These are phyloP conservation scores for Talaromyces liani DNA, from an alignment of 495 filamentous ascomycete genomes.

Conservation along the genomic window DNA sequence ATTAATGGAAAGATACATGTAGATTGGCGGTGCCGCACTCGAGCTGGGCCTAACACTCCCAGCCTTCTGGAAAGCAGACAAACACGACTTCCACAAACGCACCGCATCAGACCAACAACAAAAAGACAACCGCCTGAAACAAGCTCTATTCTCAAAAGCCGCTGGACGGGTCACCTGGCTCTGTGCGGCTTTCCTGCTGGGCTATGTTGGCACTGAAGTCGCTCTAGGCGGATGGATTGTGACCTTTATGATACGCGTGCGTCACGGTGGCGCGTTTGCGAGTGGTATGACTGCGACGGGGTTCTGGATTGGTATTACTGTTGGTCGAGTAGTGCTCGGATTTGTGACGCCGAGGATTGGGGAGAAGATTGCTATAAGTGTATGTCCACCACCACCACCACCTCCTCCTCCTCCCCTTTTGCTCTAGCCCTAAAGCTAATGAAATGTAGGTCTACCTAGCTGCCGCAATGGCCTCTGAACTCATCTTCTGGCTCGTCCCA, in stretches of 20 bases:
- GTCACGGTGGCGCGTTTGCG: constrained; percentile 46
- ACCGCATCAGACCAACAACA: constrained; percentile 22
- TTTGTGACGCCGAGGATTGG: constrained; percentile 57
- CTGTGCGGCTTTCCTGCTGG: constrained; percentile 65
- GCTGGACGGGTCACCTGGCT: constrained; percentile 62
- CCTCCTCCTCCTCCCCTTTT: not conserved
- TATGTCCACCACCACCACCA: constrained; percentile 16
- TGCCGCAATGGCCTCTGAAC: constrained; percentile 43
- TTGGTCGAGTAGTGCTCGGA: constrained; percentile 51
- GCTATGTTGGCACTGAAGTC: constrained; percentile 82
- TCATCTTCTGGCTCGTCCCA: constrained; percentile 63
- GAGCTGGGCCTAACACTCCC: constrained; percentile 46
- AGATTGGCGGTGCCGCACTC: constrained; percentile 55
- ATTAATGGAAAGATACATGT: not conserved
- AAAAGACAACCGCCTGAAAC: constrained; percentile 40
- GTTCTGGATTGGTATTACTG: constrained; percentile 60
- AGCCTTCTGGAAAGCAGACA: constrained; percentile 66
- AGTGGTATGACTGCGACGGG: constrained; percentile 58
- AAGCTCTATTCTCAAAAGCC: constrained; percentile 44
- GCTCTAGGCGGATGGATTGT: constrained; percentile 69
- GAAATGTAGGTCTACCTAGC: constrained; percentile 39
- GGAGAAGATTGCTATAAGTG: constrained; percentile 50
- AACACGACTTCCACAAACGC: constrained; percentile 48
- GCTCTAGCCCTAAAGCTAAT: no score
- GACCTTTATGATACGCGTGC: constrained; percentile 54